Evolutionary conservation across 805 yeast genomes (phyloP), one percentile per base, ranked within the genome.

Genomic region (Brettanomyces sp.): DNA sequence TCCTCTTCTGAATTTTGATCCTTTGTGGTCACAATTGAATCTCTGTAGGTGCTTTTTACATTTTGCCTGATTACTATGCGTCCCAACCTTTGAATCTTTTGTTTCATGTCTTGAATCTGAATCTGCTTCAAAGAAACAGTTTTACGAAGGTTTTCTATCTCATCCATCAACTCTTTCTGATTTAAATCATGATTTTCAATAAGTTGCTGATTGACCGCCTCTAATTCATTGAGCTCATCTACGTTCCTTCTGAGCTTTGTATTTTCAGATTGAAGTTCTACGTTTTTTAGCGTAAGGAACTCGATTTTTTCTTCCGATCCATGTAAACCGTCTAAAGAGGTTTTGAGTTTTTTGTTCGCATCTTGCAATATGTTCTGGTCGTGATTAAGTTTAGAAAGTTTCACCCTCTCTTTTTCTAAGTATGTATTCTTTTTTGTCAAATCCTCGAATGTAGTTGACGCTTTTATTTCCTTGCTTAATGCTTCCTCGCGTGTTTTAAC

Each of bases 171-270:
- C 24, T 75, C 76, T 4, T 49, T 47, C 48, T 77, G 80, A 0
- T 73, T 61, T 22, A 62, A 67, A 11, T 24, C 25, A 13, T 39
- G 42, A 28, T 25, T 62, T 9, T 67, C 69, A 45, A 78, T 82
- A 30, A 80, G 59, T 41, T 74, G 76, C 38, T 62, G 66, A 45
- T 79, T 78, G 12, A 80, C 55, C 30, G 67, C 69, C 46, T 72
- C 73, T 32, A 80, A 52, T 47, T 76, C 79, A 37, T 71, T 74
- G 22, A 76, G 56, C 22, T 76, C 80, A 1, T 61, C 55, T 0
- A 80, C 55, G 2, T 73, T 67, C 4, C 50, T 47, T 24, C 63
- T 59, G n/a, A 77, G 54, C 3, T 49, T 46, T 0, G 47, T 42
- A 3, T 77, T 59, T 39, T 67, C 60, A 3, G 55, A 56, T 7